Base-by-base conservation (phyloP, 176 grass and related monocot genomes). In the Carex littledalei region DNA sequence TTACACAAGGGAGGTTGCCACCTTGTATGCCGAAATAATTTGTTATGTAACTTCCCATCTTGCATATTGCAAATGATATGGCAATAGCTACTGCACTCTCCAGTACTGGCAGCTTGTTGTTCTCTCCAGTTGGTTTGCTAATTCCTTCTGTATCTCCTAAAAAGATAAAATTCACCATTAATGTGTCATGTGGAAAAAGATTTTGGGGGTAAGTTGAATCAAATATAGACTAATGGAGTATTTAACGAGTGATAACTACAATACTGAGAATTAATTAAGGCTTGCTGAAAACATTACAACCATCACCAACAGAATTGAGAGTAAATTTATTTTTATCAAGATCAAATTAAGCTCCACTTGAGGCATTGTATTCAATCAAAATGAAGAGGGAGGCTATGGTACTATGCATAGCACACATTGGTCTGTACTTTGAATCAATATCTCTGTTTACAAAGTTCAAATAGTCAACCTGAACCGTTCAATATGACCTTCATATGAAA, bases 1-100 rank as follows among this genome's bases (percentile, higher is more conserved):
- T 97, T 60, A 92, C 88, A 88, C 78, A 94, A 55, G 94, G 94
- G 24, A 97, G 94, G 15, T 85, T 90, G 17, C 91, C 94, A 3
- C 90, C 94, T 68, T 80, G 77, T 56, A 97, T 87, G 59, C 91
- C 82, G 64, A 89, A 88, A 79, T 85, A 84, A 84, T 29, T 84
- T 9, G 88, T 86, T 67, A 93, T 79, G 45, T 62, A 63, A 57
- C 81, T 87, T 3, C 88, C 94, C 18, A 64, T 84, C 79, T 87
- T 93, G 91, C 94, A 93, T 58, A 97, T 89, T 72, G 86, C 88
- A 67, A 97, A 89, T 1, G 94, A 87, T 29, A 82, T 26, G 4
- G 91, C 86, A 12, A 90, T 13, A 24, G 94, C 88, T 47, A 62
- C 59, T 13, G 91, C 90, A 61, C 91, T 89, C 80, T 92, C 82